Base-by-base conservation (phyloP, 169 alveolate species). In the Plasmodium cynomolgi region DNA sequence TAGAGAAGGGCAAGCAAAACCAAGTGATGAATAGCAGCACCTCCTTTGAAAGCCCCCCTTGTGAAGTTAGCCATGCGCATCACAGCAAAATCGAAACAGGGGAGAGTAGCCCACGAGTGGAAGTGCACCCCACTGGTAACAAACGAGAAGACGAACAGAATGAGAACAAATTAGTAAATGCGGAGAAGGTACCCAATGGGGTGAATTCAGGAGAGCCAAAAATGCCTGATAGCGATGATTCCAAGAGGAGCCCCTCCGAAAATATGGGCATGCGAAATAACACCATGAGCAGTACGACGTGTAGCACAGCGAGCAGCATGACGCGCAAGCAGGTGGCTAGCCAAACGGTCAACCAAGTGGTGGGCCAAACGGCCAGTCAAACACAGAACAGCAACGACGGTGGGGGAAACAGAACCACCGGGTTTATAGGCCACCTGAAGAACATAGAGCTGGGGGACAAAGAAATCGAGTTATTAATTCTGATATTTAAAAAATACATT, bases 351-450 rank as follows among this genome's bases (percentile, higher is more conserved):
- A 62, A 17, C 15, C 39, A 56, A 34, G 34, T 62, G 37, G 77
- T 3, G 77, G 31, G 39, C 4, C 77, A 68, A 68, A 26, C 1
- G 77, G 11, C 39, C 37, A 68, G n/a, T 68, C 77, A 29, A 29
- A 68, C 77, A 9, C 77, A 23, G 31, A 68, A 26, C 37, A 68
- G 37, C 77, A 68, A 81, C n/a, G 41, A 39, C 6, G 23, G 29
- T 29, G 68, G 80, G 3, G 93, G 84, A 23, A 84, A 17, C 26
- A 85, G 62, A 23, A 77, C 44, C 47, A 86, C 93, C 15, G 93
- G 93, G 31, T 86, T 86, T 29, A 86, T 86, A 74, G 93, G 81
- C 1, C 93, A 86, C 81, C 47, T 86, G 47, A 86, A 86, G 33
- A 79, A 75, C 47, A 6, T 77, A 54, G 82, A 86, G 34, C 81